Evolutionary conservation across 106 monocot genomes (phyloP).

Genomic region (Acorus gramineus): DNA sequence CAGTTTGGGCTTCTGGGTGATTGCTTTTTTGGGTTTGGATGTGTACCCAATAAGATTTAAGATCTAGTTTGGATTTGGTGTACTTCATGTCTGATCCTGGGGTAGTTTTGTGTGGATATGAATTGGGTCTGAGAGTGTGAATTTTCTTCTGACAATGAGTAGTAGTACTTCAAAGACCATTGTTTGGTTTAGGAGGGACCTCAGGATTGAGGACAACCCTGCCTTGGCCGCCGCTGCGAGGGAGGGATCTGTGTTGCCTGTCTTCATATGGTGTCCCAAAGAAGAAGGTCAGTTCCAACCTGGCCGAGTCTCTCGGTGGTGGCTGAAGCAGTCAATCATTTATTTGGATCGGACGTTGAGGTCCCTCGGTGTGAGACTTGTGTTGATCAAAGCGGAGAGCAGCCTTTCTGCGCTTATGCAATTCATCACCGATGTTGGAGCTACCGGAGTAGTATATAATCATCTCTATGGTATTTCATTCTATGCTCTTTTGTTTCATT

Average conservation of each 20-base stretch:
- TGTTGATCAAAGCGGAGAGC: background rate
- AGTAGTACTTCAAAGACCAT: slow-evolving; percentile 12
- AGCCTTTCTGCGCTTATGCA: slow-evolving; percentile 50
- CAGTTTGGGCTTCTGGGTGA: too few species aligned
- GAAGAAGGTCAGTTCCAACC: slow-evolving; percentile 81
- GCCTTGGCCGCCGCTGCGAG: slow-evolving; percentile 74
- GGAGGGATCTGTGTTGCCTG: slow-evolving; percentile 48
- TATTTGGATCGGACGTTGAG: slow-evolving; percentile 72
- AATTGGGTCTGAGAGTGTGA: too few species aligned
- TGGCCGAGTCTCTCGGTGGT: slow-evolving; percentile 90
- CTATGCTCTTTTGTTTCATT: too few species aligned
- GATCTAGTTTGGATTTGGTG: too few species aligned
- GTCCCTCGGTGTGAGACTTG: slow-evolving; percentile 17
- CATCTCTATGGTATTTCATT: slow-evolving; percentile 68
- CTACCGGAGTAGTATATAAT: slow-evolving; percentile 69
- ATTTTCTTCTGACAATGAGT: too few species aligned
- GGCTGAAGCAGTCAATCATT: slow-evolving; percentile 67
- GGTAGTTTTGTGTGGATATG: too few species aligned
- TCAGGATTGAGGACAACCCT: slow-evolving; percentile 92
- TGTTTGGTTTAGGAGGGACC: slow-evolving; percentile 92
- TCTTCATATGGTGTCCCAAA: slow-evolving; percentile 83
- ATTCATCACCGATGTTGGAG: slow-evolving; percentile 41
- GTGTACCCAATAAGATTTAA: too few species aligned
- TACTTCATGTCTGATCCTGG: too few species aligned
- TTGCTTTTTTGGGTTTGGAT: too few species aligned